These are phyloP conservation scores for Candida dendrica DNA, from an alignment of 805 yeast species.

Conservation along the genomic window DNA sequence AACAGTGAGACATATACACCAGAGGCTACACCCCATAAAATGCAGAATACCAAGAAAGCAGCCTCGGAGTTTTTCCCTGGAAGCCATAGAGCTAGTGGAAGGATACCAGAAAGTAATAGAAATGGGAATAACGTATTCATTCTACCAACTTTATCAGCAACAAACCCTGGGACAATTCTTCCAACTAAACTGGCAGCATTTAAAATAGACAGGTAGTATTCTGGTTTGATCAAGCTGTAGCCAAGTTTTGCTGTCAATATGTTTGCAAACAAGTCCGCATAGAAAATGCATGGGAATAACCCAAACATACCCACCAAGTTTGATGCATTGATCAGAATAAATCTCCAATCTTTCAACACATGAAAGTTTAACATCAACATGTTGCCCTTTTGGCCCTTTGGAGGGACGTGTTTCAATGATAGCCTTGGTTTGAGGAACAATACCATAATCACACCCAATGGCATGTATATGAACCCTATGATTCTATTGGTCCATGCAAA, in stretches of 20 bases:
- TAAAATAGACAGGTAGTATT: slow-evolving; percentile 13
- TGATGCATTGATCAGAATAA: slow-evolving; percentile 2
- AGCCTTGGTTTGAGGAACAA: slow-evolving; percentile 23
- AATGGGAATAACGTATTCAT: slow-evolving; percentile 30
- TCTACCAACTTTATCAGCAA: slow-evolving; percentile 43
- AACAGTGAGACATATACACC: slow-evolving; percentile 27
- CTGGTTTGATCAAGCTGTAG: not conserved
- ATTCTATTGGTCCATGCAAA: slow-evolving; percentile 39
- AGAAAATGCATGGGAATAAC: slow-evolving; percentile 27
- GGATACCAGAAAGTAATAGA: slow-evolving; percentile 20
- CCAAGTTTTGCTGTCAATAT: slow-evolving; percentile 5
- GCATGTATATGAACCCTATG: slow-evolving; percentile 21
- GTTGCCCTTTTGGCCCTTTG: slow-evolving; percentile 3
- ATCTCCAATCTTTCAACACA: slow-evolving; percentile 10
- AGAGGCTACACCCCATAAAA: slow-evolving; percentile 28
- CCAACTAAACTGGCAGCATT: slow-evolving; percentile 43
- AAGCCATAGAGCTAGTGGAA: slow-evolving; percentile 28
- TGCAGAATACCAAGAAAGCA: slow-evolving; percentile 18
- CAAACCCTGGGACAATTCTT: slow-evolving; percentile 38
- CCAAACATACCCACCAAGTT: slow-evolving; percentile 16
- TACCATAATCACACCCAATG: slow-evolving; percentile 22
- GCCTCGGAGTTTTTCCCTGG: slow-evolving; percentile 15
- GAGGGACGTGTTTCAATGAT: slow-evolving; percentile 17
- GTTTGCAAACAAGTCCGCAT: slow-evolving; percentile 9
- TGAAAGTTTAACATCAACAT: slow-evolving; percentile 3